Conservation (phyloP, 164 flowering plant genomes). For the Vitis labrusca region DNA sequence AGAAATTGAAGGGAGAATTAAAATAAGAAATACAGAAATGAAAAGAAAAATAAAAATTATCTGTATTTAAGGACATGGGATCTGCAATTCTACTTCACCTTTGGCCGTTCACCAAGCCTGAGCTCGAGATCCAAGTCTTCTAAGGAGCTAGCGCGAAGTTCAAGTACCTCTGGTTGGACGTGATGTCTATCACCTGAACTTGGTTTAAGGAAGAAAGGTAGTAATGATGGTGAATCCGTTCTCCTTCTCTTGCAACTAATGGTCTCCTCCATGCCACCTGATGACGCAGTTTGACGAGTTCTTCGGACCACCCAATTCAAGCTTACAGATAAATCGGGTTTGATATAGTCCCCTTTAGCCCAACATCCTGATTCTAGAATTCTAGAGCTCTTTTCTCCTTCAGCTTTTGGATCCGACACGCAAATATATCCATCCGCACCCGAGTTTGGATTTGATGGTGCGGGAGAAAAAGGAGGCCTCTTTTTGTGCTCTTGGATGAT, state of each 20-base stretch:
- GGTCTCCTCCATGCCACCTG: slow-evolving; percentile 23
- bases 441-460: slow-evolving; percentile 24
- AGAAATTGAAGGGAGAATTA: neutral
- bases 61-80: slow-evolving; percentile 5
- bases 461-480: slow-evolving; percentile 18
- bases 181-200: slow-evolving; percentile 23
- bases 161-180: slow-evolving; percentile 31
- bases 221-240: slow-evolving; percentile 21
- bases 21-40: slow-evolving; percentile 2
- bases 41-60: neutral
- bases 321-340: slow-evolving; percentile 31
- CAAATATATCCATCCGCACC: slow-evolving; percentile 16
- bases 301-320: slow-evolving; percentile 33
- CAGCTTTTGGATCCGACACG: slow-evolving; percentile 20
- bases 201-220: slow-evolving; percentile 32
- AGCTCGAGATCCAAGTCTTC: slow-evolving; percentile 89
- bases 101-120: slow-evolving; percentile 67
- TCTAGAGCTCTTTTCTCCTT: slow-evolving; percentile 28
- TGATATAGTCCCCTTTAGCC: slow-evolving; percentile 17
- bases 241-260: slow-evolving; percentile 43
- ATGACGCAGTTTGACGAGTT: slow-evolving; percentile 11
- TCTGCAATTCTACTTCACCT: slow-evolving; percentile 34
- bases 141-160: slow-evolving; percentile 27
- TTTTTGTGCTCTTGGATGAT: slow-evolving; percentile 19
- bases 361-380: slow-evolving; percentile 14